phyloP scores from a whole-genome alignment of 148 eudicot species.

The Nepenthes mirabilis region DNA sequence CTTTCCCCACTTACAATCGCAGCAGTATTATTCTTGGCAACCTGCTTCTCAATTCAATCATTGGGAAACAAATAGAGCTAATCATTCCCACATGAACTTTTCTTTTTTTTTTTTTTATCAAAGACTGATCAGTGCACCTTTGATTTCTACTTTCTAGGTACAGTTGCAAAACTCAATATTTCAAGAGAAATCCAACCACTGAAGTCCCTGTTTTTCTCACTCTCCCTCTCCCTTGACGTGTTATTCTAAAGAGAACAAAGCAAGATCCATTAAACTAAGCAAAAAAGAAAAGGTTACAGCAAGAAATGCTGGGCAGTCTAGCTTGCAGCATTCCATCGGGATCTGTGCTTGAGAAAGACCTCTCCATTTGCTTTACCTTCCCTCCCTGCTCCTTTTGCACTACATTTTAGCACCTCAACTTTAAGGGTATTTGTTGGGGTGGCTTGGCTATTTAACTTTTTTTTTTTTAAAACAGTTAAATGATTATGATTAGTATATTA shows the following conservation, averaged over 20 bases:
- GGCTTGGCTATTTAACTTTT: too few relatives aligned
- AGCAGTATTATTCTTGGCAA: neutral
- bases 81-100: slow-evolving; percentile 10
- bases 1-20: neutral
- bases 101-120: too few relatives aligned
- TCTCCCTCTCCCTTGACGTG: neutral
- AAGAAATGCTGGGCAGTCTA: neutral
- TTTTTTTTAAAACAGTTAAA: too few relatives aligned
- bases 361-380: slow-evolving; percentile 1
- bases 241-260: neutral
- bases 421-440: too few relatives aligned
- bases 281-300: slow-evolving; percentile 8
- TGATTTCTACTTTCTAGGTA: too few relatives aligned
- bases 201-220: neutral
- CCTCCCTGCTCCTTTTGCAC: neutral
- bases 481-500: too few relatives aligned
- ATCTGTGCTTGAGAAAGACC: slow-evolving; percentile 15
- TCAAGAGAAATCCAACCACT: neutral
- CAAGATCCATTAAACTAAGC: slow-evolving; percentile 8
- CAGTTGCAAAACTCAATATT: neutral
- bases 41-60: slow-evolving; percentile 15
- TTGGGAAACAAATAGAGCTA: slow-evolving; percentile 22
- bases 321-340: slow-evolving; percentile 9
- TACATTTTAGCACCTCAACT: too few relatives aligned
- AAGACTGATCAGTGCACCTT: too few relatives aligned